Evolutionary conservation across 495 filamentous ascomycete genomes (phyloP), one percentile per base, ranked within the genome.

Genomic region (Xylaria grammica): DNA sequence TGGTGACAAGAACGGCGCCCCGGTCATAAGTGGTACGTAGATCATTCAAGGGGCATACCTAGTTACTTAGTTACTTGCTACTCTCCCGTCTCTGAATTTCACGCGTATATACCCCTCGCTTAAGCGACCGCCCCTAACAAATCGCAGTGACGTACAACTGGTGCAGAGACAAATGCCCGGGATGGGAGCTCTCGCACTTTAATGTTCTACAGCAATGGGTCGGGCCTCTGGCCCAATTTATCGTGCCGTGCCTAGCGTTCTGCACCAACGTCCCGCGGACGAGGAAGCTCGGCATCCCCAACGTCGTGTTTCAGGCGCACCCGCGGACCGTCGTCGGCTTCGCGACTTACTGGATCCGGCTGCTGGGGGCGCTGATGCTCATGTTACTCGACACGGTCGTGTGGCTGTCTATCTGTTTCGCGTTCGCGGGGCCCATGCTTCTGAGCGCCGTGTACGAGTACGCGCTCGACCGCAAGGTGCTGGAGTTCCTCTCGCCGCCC

Each of bases 391-490:
- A 79, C 56, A 79, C 77, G 6, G 52, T 78, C 7, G 62, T 71
- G 34, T 79, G 75, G 77, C 68, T 76, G 7, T 65, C 61, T 1
- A 72, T 70, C 9, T 77, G 66, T 55, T 79, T 81, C 53, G 76
- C 76, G 3, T 70, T 78, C 38, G 71, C 76, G 0, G 72, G 77
- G 0, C 78, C 77, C 0, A 81, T 79, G 73, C 27, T 79, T 22
- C 30, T 79, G 5, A 77, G 76, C 40, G 78, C 76, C 0, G 65
- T 79, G 2, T 79, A 77, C 46, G 77, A 81, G 58, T 76, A 77
- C 20, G 69, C 63, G n/a, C 68, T 80, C 0, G 78, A 80, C 49
- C 48, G 69, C 4, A 69, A 68, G 49, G 65, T 79, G 10, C 55
- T 75, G 0, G 64, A 70, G 59, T 75, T 70, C 40, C 36, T 75